Percentiles rank a stretch among this genome's conserved stretches.
Conservation (phyloP, 495 filamentous ascomycete species). For the Bacidia rubella region DNA sequence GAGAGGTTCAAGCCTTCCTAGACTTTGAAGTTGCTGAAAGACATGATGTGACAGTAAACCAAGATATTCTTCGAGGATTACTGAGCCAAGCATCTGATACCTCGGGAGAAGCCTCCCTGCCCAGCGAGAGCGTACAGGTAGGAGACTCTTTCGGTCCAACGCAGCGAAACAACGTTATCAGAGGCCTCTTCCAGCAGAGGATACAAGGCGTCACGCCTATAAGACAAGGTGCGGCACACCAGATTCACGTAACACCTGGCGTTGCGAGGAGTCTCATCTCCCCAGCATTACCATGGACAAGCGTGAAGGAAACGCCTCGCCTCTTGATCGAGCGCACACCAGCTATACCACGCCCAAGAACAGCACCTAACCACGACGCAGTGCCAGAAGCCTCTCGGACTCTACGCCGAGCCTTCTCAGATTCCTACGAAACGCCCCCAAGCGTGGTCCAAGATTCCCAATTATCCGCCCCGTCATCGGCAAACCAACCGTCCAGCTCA, state of each 20-base stretch:
- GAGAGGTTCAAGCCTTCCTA: conserved; percentile 46
- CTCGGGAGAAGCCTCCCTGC: neutral
- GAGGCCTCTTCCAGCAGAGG: neutral
- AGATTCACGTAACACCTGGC: neutral
- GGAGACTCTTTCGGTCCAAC: neutral
- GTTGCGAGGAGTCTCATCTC: neutral
- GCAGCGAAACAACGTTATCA: neutral
- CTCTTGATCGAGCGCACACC: conserved; percentile 16
- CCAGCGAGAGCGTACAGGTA: neutral
- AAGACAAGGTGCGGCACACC: too few species aligned
- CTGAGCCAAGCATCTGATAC: neutral
- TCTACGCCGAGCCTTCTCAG: conserved; percentile 19
- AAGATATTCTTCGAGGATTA: neutral
- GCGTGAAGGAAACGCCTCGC: conserved; percentile 9
- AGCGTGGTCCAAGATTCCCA: conserved; percentile 33
- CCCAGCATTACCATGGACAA: conserved; percentile 3
- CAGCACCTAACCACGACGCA: conserved; percentile 5
- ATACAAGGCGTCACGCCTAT: neutral
- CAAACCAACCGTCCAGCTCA: conserved; percentile 4
- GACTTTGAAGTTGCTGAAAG: conserved; percentile 35
- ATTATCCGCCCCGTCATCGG: neutral
- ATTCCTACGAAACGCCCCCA: conserved; percentile 31
- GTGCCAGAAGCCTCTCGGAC: neutral
- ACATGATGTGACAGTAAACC: conserved; percentile 12
- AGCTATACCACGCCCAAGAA: conserved; percentile 5